Conservation (phyloP, 805 yeast species). For the Wickerhamiella alocasiicola region DNA sequence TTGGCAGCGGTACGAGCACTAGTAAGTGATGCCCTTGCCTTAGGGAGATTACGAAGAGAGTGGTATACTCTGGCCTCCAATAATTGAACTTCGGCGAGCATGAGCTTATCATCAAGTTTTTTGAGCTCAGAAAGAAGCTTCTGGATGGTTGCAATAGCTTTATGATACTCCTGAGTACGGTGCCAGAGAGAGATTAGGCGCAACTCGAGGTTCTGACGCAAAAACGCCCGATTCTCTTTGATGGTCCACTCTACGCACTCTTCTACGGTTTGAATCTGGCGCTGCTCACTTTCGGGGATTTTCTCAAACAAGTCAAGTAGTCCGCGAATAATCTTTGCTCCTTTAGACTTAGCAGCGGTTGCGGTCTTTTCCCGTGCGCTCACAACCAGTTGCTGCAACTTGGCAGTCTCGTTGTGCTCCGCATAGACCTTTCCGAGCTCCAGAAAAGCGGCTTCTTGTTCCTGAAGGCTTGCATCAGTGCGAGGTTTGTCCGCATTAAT, state of each 20-base stretch:
- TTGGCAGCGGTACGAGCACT: conserved; percentile 97
- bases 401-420: conserved; percentile 33
- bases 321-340: conserved; percentile 77
- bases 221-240: conserved; percentile 68
- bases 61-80: conserved; percentile 84
- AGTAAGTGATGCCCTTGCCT: conserved; percentile 82
- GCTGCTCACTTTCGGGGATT: conserved; percentile 45
- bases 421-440: conserved; percentile 68
- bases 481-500: conserved; percentile 21
- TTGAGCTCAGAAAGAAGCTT: conserved; percentile 72
- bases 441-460: conserved; percentile 55
- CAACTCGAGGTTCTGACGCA: conserved; percentile 78
- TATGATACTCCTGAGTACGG: conserved; percentile 50
- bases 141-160: conserved; percentile 60
- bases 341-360: conserved; percentile 80
- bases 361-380: conserved; percentile 61
- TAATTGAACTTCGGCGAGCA: conserved; percentile 88
- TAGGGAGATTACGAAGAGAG: conserved; percentile 79
- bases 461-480: conserved; percentile 35
- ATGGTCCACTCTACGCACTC: conserved; percentile 83
- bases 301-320: conserved; percentile 66
- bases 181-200: conserved; percentile 68
- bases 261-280: conserved; percentile 60
- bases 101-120: conserved; percentile 87
- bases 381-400: conserved; percentile 50